phyloP scores from a whole-genome alignment of 2,329 filamentous ascomycete genomes.

The Calonectria pseudoreteaudii region DNA sequence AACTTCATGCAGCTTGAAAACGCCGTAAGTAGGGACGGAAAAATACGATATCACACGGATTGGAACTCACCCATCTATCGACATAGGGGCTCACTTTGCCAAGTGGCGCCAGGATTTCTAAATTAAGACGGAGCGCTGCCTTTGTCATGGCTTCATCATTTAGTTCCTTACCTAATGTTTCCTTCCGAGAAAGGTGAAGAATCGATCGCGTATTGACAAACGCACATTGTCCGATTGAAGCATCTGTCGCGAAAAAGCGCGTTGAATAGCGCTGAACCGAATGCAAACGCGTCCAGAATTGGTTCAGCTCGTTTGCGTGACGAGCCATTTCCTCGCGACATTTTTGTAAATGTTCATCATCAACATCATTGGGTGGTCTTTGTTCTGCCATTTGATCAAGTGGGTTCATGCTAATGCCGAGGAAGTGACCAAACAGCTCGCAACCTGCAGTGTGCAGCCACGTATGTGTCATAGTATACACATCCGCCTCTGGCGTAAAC shows the following conservation, averaged over 20 bases:
- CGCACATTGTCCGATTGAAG: not conserved
- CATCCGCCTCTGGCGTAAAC: not conserved
- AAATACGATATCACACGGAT: no score
- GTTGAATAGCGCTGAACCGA: not conserved
- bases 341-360: not conserved
- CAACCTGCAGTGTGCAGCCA: not conserved
- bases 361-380: not conserved
- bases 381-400: no score
- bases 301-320: not conserved
- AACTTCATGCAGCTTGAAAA: not conserved
- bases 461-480: not conserved
- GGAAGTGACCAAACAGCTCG: not conserved
- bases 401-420: not conserved
- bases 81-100: not conserved
- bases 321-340: not conserved
- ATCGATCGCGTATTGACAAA: not conserved
- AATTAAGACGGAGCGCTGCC: not conserved
- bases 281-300: not conserved
- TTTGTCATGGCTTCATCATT: not conserved
- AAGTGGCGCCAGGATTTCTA: not conserved
- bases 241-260: not conserved
- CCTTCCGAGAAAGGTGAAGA: not conserved
- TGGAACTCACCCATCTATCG: not conserved
- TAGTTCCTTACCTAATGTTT: no score
- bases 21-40: not conserved